Percentiles rank a stretch among this genome's conserved stretches.
Evolutionary conservation across 352 stramenopile species (phyloP).

Genomic region (Globisporangium middletonii): DNA sequence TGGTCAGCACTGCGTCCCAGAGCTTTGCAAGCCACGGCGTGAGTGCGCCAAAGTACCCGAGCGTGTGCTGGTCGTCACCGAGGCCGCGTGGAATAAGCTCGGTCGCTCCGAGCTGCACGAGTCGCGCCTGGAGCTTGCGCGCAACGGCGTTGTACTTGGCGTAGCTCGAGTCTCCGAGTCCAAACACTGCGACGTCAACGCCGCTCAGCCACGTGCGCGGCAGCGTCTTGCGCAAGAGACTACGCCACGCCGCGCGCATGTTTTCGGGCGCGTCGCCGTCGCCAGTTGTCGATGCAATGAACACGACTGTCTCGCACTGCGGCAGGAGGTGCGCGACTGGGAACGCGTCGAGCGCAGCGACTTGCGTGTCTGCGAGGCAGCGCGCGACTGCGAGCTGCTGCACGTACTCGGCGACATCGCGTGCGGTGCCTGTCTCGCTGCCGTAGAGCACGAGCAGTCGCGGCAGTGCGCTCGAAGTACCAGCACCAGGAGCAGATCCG

Average conservation of each 20-base stretch:
- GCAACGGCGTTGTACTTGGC: slow-evolving; percentile 91
- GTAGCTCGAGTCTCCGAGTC: slow-evolving; percentile 90
- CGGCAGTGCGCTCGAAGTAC: slow-evolving; percentile 6
- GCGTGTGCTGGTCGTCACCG: slow-evolving; percentile 86
- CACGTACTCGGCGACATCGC: slow-evolving; percentile 84
- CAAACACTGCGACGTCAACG: slow-evolving; percentile 86
- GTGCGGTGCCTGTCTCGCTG: slow-evolving; percentile 85
- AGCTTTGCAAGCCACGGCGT: slow-evolving; percentile 79
- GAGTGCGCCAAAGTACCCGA: slow-evolving; percentile 81
- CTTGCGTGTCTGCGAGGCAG: slow-evolving; percentile 44
- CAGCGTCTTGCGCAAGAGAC: slow-evolving; percentile 84
- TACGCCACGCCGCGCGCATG: slow-evolving; percentile 83
- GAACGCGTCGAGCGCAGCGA: slow-evolving; percentile 67
- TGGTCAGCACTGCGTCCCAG: slow-evolving; percentile 45
- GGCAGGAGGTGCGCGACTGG: slow-evolving; percentile 41
- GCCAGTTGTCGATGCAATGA: slow-evolving; percentile 89
- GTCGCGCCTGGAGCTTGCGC: slow-evolving; percentile 70
- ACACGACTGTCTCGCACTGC: slow-evolving; percentile 66
- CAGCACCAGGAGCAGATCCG: no score
- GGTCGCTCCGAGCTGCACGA: slow-evolving; percentile 80
- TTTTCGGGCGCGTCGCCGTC: slow-evolving; percentile 91
- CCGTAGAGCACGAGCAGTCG: slow-evolving; percentile 86
- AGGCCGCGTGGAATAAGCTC: slow-evolving; percentile 74
- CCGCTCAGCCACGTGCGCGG: slow-evolving; percentile 48
- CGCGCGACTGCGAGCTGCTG: slow-evolving; percentile 58